These are phyloP conservation scores for Spathaspora hagerdaliae DNA, from an alignment of 805 yeast species.

Conservation along the genomic window DNA sequence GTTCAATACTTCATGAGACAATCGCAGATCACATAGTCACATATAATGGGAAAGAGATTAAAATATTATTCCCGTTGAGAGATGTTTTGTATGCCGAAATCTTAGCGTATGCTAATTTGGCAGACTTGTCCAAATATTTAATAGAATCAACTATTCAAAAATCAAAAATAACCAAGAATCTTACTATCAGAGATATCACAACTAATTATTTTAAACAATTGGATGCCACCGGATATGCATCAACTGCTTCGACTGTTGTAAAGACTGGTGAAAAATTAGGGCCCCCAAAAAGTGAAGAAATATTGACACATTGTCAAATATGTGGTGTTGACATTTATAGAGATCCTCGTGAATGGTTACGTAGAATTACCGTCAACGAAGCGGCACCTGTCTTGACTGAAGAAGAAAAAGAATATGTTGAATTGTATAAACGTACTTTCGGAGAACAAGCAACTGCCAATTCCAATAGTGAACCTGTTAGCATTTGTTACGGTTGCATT, in stretches of 20 bases:
- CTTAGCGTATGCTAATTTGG: constrained; percentile 46
- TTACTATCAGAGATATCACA: constrained; percentile 79
- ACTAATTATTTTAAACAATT: constrained; percentile 66
- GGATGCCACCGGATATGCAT: constrained; percentile 72
- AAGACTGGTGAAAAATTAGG: constrained; percentile 79
- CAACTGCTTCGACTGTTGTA: constrained; percentile 88
- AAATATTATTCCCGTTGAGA: constrained; percentile 64
- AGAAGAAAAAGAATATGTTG: constrained; percentile 31
- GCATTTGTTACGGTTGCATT: constrained; percentile 76
- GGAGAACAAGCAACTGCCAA: constrained; percentile 3
- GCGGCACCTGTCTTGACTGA: constrained; percentile 45
- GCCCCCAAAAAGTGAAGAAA: constrained; percentile 31
- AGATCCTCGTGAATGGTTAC: constrained; percentile 64
- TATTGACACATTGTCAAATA: constrained; percentile 41
- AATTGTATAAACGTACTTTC: constrained; percentile 2
- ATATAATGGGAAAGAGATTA: constrained; percentile 28
- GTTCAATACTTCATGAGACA: constrained; percentile 54
- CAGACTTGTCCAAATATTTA: constrained; percentile 32
- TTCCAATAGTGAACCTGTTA: constrained; percentile 9
- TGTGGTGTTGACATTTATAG: constrained; percentile 54
- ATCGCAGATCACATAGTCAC: constrained; percentile 42
- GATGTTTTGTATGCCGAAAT: constrained; percentile 74
- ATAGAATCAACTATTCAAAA: constrained; percentile 15
- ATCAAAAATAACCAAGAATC: constrained; percentile 55
- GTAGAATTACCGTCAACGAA: constrained; percentile 59